Conservation (phyloP, 441 rosid species). For the Gossypium trilobum region DNA sequence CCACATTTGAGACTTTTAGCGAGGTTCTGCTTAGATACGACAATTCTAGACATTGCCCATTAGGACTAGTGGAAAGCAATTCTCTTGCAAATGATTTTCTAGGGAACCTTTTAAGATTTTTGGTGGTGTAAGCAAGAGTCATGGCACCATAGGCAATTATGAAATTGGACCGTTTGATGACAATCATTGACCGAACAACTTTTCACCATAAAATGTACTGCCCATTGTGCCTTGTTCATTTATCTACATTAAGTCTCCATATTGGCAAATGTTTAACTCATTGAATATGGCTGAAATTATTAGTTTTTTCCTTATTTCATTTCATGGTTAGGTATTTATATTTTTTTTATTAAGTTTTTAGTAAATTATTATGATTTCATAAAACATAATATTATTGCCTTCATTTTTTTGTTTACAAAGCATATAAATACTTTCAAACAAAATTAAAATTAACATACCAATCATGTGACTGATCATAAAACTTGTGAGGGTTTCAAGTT, state of each 20-base stretch:
- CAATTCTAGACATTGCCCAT: background rate
- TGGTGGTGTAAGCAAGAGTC: background rate
- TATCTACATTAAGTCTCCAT: background rate
- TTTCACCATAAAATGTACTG: background rate
- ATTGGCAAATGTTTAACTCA: background rate
- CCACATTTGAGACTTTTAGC: background rate
- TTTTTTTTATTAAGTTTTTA: background rate
- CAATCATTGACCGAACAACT: background rate
- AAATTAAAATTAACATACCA: too few species aligned
- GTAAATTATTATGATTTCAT: background rate
- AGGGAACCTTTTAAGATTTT: background rate
- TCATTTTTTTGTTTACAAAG: background rate
- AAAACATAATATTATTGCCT: background rate
- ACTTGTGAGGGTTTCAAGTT: too few species aligned
- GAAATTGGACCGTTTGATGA: background rate
- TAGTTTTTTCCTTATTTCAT: background rate
- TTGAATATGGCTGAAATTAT: background rate
- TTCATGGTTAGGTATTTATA: background rate
- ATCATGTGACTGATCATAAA: too few species aligned
- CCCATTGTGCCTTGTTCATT: background rate
- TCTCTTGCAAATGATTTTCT: background rate
- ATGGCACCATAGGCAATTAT: background rate
- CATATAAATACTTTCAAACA: background rate
- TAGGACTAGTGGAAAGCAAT: background rate
- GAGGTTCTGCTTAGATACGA: background rate